Percentiles rank a stretch among this genome's conserved stretches.
phyloP scores from a whole-genome alignment of 306 rosid species.

The Cicer cuneatum region DNA sequence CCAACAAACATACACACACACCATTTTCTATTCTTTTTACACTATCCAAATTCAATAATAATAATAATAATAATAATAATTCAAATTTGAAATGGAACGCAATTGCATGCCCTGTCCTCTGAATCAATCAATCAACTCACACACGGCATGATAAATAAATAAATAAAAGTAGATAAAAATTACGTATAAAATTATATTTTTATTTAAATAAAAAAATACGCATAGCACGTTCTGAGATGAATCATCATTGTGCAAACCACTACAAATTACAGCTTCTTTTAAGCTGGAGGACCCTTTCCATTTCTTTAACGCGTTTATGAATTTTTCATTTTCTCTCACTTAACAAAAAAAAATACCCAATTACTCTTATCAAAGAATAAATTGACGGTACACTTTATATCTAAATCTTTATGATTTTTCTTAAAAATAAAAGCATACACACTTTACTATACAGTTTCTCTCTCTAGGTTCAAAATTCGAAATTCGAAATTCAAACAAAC shows the following conservation, averaged over 20 bases:
- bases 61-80: too few relatives aligned
- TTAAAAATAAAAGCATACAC: neutral
- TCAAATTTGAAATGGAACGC: neutral
- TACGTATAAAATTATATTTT: too few relatives aligned
- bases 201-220: too few relatives aligned
- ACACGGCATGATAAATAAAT: neutral
- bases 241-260: neutral
- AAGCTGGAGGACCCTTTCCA: constrained; percentile 17
- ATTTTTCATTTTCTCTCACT: neutral
- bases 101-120: neutral
- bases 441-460: neutral
- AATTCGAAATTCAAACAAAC: constrained; percentile 38
- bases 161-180: neutral
- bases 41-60: neutral
- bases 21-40: neutral
- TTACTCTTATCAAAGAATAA: neutral
- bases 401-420: neutral
- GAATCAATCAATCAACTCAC: constrained; percentile 5
- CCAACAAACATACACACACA: neutral
- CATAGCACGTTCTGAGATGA: neutral
- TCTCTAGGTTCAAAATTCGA: constrained; percentile 33
- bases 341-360: neutral
- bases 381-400: neutral
- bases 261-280: constrained; percentile 4
- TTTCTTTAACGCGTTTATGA: constrained; percentile 3